Evolutionary conservation across 768 basidiomycete species (phyloP).

Genomic region (Kwoniella sp.): DNA sequence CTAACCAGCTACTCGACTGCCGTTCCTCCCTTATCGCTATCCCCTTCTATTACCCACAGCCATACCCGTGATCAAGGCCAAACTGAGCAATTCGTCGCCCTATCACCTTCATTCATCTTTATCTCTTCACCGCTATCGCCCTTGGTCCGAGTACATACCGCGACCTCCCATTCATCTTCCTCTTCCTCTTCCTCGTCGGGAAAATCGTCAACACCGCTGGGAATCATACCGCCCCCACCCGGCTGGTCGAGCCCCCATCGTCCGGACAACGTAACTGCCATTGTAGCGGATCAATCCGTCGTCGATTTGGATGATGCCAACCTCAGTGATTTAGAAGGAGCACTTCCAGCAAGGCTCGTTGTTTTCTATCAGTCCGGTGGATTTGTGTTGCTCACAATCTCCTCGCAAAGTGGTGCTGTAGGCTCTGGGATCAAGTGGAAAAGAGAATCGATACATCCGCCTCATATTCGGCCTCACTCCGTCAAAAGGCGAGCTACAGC

Average conservation of each 20-base stretch:
- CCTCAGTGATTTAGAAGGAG: neutral
- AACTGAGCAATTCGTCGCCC: constrained; percentile 46
- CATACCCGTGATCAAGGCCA: neutral
- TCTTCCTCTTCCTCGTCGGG: neutral
- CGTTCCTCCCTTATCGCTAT: neutral
- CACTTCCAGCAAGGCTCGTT: constrained; percentile 40
- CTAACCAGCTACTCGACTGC: constrained; percentile 8
- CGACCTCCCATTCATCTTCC: constrained; percentile 17
- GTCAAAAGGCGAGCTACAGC: constrained; percentile 31
- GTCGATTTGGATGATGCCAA: constrained; percentile 23
- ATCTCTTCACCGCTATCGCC: constrained; percentile 51
- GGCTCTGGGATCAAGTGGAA: constrained; percentile 27
- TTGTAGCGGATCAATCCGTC: constrained; percentile 47
- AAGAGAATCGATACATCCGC: constrained; percentile 39
- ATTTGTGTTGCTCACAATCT: constrained; percentile 41
- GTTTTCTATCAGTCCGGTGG: constrained; percentile 55
- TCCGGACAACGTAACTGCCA: constrained; percentile 53
- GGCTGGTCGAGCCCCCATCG: constrained; percentile 53
- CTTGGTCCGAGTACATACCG: constrained; percentile 44
- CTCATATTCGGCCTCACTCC: constrained; percentile 29
- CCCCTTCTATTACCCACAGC: neutral
- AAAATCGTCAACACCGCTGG: constrained; percentile 29
- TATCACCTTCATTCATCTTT: constrained; percentile 52
- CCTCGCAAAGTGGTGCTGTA: neutral
- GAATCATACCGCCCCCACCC: constrained; percentile 54